Evolutionary conservation across 2,329 filamentous ascomycete genomes (phyloP), one percentile per base, ranked within the genome.

Genomic region (Ramichloridium luteum): DNA sequence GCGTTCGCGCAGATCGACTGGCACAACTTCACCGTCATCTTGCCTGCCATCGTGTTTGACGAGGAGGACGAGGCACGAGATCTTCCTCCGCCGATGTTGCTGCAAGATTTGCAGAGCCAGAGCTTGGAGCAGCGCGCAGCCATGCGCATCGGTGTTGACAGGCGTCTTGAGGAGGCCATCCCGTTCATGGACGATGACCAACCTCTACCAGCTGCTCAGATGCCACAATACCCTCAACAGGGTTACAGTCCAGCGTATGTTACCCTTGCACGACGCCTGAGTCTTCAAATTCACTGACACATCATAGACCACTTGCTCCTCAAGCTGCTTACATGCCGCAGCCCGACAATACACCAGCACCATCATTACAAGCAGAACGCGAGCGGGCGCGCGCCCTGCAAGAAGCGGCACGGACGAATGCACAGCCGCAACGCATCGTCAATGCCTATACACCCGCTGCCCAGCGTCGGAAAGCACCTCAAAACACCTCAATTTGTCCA

Each of bases 1-100:
- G 69, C 70, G 32, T 80, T 90, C 56, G 80, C 80, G 1, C 80
- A 90, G 47, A 90, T 98, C 41, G 90, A 98, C 57, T 98, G 90
- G 90, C 83, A 93, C 51, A 88, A 96, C 54, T 98, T 98, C 48
- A 78, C 88, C 18, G 80, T 98, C 13, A 85, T 94, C 27, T n/a
- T 8, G 20, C 90, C 94, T 58, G 94, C 86, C 1, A 86, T 98
- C 32, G 68, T 84, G 11, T 98, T 98, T 57, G 85, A 75, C 36
- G 86, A 93, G 45, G 72, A 74, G 23, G 90, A 98, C 55, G 86
- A 94, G 45, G 72, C 81, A 41, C 74, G 77, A 22, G 79, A 90
- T 41, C 74, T 98, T 8, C 86, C 88, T 17, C 80, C 86, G 2
- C 90, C 90, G 1, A 90, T 84, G 3, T 85, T 80, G 4, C 74